These are phyloP conservation scores for Mycena capillaripes DNA, from an alignment of 768 basidiomycete species.

Conservation along the genomic window DNA sequence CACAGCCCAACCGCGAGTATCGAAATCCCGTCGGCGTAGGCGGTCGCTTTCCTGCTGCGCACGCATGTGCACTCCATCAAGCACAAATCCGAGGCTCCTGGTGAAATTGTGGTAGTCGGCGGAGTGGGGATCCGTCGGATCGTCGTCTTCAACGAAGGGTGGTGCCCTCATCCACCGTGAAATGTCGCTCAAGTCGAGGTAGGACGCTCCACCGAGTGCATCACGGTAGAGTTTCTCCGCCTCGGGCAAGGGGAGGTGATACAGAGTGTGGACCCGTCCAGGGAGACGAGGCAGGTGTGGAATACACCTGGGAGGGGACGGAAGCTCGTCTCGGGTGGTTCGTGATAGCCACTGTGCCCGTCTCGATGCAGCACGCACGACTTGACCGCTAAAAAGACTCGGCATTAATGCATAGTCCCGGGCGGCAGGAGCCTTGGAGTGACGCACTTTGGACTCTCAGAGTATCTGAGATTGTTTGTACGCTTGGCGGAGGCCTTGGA, in stretches of 20 bases:
- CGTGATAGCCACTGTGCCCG: not conserved
- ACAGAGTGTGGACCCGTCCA: not conserved
- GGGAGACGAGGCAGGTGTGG: not conserved
- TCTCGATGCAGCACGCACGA: not conserved
- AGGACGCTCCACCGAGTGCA: not conserved
- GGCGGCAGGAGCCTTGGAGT: not conserved
- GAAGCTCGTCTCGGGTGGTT: not conserved
- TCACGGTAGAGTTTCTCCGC: not conserved
- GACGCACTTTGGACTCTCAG: not conserved
- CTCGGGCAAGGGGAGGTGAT: not conserved
- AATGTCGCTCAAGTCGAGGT: conserved; percentile 3
- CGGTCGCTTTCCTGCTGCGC: not conserved
- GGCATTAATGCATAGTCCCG: not conserved
- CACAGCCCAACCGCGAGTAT: not conserved
- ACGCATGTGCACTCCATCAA: conserved; percentile 6
- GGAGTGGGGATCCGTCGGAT: not conserved
- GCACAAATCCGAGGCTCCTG: not conserved
- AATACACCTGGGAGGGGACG: not conserved
- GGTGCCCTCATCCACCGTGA: not conserved
- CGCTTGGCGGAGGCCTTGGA: not conserved
- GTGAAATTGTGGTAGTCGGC: not conserved
- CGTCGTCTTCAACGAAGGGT: not conserved
- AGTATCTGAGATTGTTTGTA: not conserved
- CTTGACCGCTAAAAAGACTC: not conserved
- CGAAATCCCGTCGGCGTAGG: not conserved